phyloP scores from a whole-genome alignment of 2,329 filamentous ascomycete species.

The Calonectria ilicicola region DNA sequence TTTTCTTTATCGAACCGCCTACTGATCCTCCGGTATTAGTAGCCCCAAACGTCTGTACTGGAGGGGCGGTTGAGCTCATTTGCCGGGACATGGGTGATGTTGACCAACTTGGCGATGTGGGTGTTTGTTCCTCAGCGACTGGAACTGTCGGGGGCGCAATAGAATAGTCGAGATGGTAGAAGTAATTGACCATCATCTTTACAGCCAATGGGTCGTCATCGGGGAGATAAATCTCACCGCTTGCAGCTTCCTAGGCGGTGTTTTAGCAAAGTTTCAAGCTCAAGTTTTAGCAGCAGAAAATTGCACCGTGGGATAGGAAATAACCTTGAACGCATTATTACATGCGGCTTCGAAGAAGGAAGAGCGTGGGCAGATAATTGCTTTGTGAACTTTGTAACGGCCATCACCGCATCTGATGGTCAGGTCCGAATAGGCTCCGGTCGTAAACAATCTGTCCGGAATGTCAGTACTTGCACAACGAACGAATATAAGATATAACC shows the following conservation, averaged over 20 bases:
- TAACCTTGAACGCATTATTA: neutral
- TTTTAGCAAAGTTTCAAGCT: neutral
- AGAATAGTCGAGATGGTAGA: constrained; percentile 16
- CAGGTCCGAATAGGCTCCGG: constrained; percentile 26
- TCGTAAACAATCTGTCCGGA: neutral
- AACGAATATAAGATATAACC: neutral
- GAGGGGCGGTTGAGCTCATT: neutral
- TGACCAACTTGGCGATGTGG: neutral
- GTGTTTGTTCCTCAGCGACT: neutral
- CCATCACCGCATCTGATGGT: constrained; percentile 1
- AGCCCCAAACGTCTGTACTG: neutral
- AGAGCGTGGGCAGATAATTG: constrained; percentile 24
- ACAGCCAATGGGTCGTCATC: constrained; percentile 18
- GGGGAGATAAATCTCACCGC: neutral
- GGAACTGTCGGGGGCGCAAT: neutral
- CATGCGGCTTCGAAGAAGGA: constrained; percentile 13
- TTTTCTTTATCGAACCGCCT: neutral
- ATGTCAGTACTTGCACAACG: neutral
- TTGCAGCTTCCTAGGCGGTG: constrained; percentile 9
- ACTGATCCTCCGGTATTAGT: neutral
- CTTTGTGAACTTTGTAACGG: constrained; percentile 16
- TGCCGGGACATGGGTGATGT: neutral
- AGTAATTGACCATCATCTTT: constrained; percentile 12
- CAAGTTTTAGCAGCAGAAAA: neutral
- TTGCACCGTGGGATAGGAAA: neutral